Conservation (phyloP, 164 flowering plant genomes). For the Houttuynia cordata region DNA sequence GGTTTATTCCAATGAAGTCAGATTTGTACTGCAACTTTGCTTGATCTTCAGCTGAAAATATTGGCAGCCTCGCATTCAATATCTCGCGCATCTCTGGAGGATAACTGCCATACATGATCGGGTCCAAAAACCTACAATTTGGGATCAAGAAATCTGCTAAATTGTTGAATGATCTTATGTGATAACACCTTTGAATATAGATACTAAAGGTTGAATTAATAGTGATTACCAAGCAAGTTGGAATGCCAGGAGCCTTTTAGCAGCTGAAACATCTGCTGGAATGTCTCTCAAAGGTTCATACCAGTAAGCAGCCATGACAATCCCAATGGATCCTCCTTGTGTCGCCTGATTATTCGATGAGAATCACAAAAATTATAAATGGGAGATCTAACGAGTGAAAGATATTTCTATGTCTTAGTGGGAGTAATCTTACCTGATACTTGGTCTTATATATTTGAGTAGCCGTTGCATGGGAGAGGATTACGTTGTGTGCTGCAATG, state of each 20-base stretch:
- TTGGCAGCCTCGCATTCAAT: constrained; percentile 18
- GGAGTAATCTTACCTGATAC: constrained; percentile 2
- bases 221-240: constrained; percentile 4
- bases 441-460: constrained; percentile 1
- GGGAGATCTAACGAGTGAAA: neutral
- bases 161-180: too few species aligned
- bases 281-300: constrained; percentile 8
- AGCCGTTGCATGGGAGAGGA: constrained; percentile 4
- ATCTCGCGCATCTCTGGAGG: constrained; percentile 26
- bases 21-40: constrained; percentile 13
- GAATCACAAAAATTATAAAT: neutral
- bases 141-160: too few species aligned
- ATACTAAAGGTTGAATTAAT: neutral
- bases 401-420: neutral
- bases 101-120: constrained; percentile 29
- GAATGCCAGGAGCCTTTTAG: constrained; percentile 3
- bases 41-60: constrained; percentile 16
- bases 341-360: constrained; percentile 3
- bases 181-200: neutral
- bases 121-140: constrained; percentile 28
- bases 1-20: constrained; percentile 30
- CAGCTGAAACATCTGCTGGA: constrained; percentile 6
- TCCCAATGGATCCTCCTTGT: constrained; percentile 12
- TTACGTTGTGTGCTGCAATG: constrained; percentile 7
- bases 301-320: constrained; percentile 4